These are phyloP conservation scores for Fusarium incarnatum DNA, from an alignment of 2,329 filamentous ascomycete species.

Conservation along the genomic window DNA sequence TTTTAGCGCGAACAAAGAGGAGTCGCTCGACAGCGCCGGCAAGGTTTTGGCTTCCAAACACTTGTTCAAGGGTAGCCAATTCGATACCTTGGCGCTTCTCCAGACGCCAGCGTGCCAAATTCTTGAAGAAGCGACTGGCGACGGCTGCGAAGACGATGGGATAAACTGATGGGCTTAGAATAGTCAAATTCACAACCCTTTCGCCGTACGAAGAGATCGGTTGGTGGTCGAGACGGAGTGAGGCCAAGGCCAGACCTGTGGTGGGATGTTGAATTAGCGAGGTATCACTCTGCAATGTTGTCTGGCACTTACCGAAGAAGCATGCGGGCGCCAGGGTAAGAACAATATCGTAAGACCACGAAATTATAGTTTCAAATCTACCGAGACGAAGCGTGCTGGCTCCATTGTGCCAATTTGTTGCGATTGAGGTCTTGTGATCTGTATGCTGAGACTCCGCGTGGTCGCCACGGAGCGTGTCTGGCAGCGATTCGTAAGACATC, in stretches of 20 bases:
- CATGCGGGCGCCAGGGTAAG: accelerated
- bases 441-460: no score
- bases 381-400: no score
- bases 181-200: not conserved
- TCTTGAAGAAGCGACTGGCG: slow-evolving; percentile 16
- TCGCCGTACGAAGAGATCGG: not conserved
- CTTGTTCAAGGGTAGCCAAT: slow-evolving; percentile 17
- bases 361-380: no score
- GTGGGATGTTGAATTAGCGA: no score
- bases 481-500: no score
- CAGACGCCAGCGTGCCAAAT: slow-evolving; percentile 14
- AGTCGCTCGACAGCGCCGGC: slow-evolving; percentile 14
- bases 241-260: accelerated
- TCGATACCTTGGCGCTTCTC: slow-evolving; percentile 10
- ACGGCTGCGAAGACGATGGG: slow-evolving; percentile 27
- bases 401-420: no score
- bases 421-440: no score
- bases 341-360: no score
- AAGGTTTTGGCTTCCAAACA: slow-evolving; percentile 28
- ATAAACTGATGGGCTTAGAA: slow-evolving; percentile 11
- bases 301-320: not conserved
- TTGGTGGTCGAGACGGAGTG: not conserved
- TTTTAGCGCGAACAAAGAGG: slow-evolving; percentile 3
- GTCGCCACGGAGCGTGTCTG: no score
- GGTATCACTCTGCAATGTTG: accelerated